Conservation (phyloP, 768 basidiomycete genomes). For the Aureoboletus auriporus region DNA sequence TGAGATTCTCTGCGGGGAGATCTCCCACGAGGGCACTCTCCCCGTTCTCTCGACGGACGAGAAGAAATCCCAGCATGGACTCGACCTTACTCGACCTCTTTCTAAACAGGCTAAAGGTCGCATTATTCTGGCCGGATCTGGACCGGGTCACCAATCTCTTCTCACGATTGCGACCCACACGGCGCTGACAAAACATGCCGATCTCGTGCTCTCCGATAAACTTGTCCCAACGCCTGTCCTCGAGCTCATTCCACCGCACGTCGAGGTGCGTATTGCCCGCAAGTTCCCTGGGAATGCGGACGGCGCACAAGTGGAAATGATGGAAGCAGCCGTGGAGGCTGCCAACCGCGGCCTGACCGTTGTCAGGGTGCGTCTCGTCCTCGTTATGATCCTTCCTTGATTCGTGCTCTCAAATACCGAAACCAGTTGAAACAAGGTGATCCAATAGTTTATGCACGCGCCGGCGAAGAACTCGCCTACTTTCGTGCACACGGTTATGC, state of each 20-base stretch:
- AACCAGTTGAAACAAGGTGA: conserved; percentile 93
- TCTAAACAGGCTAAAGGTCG: conserved; percentile 42
- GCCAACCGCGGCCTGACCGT: conserved; percentile 79
- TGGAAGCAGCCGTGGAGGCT: conserved; percentile 85
- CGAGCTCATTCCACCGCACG: conserved; percentile 68
- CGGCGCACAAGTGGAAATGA: conserved; percentile 90
- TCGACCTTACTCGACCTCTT: conserved; percentile 15
- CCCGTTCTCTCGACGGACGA: conserved; percentile 30
- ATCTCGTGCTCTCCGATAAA: conserved; percentile 93
- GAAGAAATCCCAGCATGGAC: conserved; percentile 29
- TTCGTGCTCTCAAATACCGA: background rate
- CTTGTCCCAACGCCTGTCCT: conserved; percentile 90
- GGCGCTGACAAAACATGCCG: conserved; percentile 73
- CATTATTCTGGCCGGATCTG: conserved; percentile 92
- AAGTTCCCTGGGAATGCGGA: conserved; percentile 99
- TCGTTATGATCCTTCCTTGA: background rate
- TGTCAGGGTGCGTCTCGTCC: conserved; percentile 59
- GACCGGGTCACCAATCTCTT: conserved; percentile 91
- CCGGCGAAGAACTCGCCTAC: conserved; percentile 91
- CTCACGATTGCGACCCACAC: conserved; percentile 85
- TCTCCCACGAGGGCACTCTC: conserved; percentile 6
- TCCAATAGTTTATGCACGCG: conserved; percentile 90
- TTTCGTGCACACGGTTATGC: conserved; percentile 86
- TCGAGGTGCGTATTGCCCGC: conserved; percentile 82
- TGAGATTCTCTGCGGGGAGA: conserved; percentile 47